phyloP scores from a whole-genome alignment of 768 basidiomycete species.

The Agaricus bisporus region DNA sequence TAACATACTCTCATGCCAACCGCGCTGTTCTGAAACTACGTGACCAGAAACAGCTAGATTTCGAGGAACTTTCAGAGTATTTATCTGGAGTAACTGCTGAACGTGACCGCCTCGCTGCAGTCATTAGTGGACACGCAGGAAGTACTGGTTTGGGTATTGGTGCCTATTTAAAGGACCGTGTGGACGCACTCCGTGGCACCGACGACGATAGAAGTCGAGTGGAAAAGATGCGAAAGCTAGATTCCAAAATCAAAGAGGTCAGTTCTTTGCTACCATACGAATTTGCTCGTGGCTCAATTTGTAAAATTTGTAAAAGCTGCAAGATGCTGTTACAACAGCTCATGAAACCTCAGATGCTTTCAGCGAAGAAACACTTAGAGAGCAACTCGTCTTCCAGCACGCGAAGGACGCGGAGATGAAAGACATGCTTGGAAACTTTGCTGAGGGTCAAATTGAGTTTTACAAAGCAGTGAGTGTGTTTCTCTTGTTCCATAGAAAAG shows the following conservation, averaged over 20 bases:
- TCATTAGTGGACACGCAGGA: constrained; percentile 85
- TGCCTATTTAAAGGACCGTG: constrained; percentile 86
- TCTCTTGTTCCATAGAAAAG: background rate
- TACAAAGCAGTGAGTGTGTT: constrained; percentile 61
- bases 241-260: constrained; percentile 94
- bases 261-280: constrained; percentile 11
- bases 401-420: constrained; percentile 97
- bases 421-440: constrained; percentile 82
- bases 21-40: constrained; percentile 91
- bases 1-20: constrained; percentile 92
- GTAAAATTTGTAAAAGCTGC: constrained; percentile 55
- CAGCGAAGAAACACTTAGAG: constrained; percentile 88
- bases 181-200: constrained; percentile 86
- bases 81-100: constrained; percentile 89
- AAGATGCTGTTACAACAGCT: constrained; percentile 93
- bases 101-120: constrained; percentile 85
- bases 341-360: constrained; percentile 97
- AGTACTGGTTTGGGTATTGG: constrained; percentile 79
- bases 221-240: constrained; percentile 90
- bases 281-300: constrained; percentile 5
- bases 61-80: constrained; percentile 95
- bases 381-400: constrained; percentile 85
- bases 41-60: constrained; percentile 98
- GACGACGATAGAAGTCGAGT: constrained; percentile 92
- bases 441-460: constrained; percentile 94